Base-by-base conservation (phyloP, 306 rosid genomes). In the Quillaja saponaria region DNA sequence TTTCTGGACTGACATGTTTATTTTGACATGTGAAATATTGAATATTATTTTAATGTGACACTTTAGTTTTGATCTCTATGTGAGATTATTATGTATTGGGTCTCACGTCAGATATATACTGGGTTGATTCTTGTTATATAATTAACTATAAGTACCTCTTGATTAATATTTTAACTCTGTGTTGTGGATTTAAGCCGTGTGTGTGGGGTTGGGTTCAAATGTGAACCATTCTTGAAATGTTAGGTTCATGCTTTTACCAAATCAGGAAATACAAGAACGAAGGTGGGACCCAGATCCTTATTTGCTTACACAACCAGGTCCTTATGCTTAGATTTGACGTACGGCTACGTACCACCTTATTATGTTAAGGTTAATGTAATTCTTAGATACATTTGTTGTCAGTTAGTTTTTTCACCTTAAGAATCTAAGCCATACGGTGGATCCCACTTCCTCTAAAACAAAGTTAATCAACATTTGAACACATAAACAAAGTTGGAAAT, bases 261-360 rank as follows among this genome's bases (percentile, higher is more conserved):
- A 77, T 75, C 46, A 54, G 67, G 77, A 82, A 71, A 75, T 67
- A 8, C 16, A 35, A 6, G 41, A 62, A 41, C 61, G 45, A 6
- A 12, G 9, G 84, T 25, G 31, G 31, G 31, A 25, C 31, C 31
- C 4, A n/a, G n/a, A n/a, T 25, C 31, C 31, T 25, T 25, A 25
- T 25, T 25, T n/a, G n/a, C n/a, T n/a, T n/a, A n/a, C n/a, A n/a
- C n/a, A n/a, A n/a, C n/a, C n/a, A n/a, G n/a, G 80, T 12, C 63
- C 76, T 55, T 66, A 37, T 72, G 73, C 56, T 35, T 58, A 13
- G 52, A 64, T 55, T 35, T 61, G 64, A 67, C 74, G 85, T 87
- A 84, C 91, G 82, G 73, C 50, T 71, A 68, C 19, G 87, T 82
- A 78, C 91, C 57, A n/a, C n/a, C n/a, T n/a, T n/a, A n/a, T n/a